phyloP scores from a whole-genome alignment of 768 basidiomycete genomes.

The Lentinula edodes region DNA sequence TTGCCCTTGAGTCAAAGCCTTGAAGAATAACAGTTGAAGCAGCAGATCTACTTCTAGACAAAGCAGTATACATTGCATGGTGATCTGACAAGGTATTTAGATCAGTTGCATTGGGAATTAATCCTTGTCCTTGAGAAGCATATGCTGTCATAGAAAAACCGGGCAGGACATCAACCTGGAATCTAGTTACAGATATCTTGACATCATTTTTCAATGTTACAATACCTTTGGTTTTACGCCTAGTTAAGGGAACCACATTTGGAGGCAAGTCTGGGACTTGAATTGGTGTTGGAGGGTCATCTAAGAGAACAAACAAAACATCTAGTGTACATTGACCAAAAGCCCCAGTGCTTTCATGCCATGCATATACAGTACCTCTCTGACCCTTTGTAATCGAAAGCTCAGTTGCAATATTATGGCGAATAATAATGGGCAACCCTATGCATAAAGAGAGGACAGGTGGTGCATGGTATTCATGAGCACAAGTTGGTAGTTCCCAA shows the following conservation, averaged over 20 bases:
- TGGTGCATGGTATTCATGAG: conserved; percentile 18
- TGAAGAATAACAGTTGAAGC: conserved; percentile 17
- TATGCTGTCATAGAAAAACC: conserved; percentile 30
- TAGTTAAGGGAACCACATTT: conserved; percentile 25
- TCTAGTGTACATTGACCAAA: conserved; percentile 16
- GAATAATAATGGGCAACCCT: conserved; percentile 27
- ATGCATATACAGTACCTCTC: conserved; percentile 22
- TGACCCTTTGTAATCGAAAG: conserved; percentile 27
- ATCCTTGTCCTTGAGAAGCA: conserved; percentile 24
- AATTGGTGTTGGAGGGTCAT: conserved; percentile 16
- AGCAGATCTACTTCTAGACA: conserved; percentile 12
- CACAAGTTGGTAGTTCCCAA: conserved; percentile 18
- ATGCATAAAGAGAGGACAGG: conserved; percentile 23
- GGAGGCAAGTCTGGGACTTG: conserved; percentile 18
- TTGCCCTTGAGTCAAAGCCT: conserved; percentile 9
- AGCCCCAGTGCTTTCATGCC: conserved; percentile 10
- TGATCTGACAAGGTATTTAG: conserved; percentile 17
- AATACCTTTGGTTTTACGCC: neutral
- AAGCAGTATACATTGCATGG: too few relatives aligned
- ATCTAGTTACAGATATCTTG: conserved; percentile 8
- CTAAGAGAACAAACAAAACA: conserved; percentile 21
- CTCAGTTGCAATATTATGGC: conserved; percentile 26
- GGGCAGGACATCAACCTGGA: conserved; percentile 8
- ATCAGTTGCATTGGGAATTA: conserved; percentile 22
- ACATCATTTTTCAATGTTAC: conserved; percentile 14